phyloP scores from a whole-genome alignment of 805 yeast species.

The Candida tammaniensis region DNA sequence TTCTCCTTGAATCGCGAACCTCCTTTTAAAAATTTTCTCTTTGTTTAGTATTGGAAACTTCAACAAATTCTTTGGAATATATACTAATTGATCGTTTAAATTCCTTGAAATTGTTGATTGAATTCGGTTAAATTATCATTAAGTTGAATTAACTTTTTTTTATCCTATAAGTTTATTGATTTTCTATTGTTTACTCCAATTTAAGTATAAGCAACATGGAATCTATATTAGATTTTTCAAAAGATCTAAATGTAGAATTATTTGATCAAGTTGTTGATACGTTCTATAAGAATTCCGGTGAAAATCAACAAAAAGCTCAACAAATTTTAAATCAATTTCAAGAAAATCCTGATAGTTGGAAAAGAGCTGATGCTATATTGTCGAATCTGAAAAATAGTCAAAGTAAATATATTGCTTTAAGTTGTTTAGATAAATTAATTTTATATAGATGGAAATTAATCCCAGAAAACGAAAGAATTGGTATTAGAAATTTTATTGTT shows the following conservation, averaged over 20 bases:
- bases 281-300: slow-evolving; percentile 74
- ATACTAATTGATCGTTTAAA: too few relatives aligned
- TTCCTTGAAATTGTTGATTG: neutral
- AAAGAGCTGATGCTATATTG: slow-evolving; percentile 83
- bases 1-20: too few relatives aligned
- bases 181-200: too few relatives aligned
- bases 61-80: too few relatives aligned
- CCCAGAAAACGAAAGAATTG: slow-evolving; percentile 84
- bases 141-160: too few relatives aligned
- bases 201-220: too few relatives aligned
- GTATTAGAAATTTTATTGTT: slow-evolving; percentile 90
- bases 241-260: slow-evolving; percentile 73
- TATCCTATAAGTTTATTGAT: too few relatives aligned
- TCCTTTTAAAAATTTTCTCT: too few relatives aligned
- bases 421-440: slow-evolving; percentile 85
- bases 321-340: slow-evolving; percentile 75
- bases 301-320: slow-evolving; percentile 72
- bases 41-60: too few relatives aligned
- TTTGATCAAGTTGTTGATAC: slow-evolving; percentile 84
- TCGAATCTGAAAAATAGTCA: slow-evolving; percentile 78
- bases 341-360: slow-evolving; percentile 96
- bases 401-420: slow-evolving; percentile 87
- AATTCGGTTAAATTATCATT: neutral
- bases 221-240: slow-evolving; percentile 78
- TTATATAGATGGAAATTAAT: slow-evolving; percentile 91